phyloP scores from a whole-genome alignment of 371 early-diverging fungal genomes.

The Apophysomyces sp. region DNA sequence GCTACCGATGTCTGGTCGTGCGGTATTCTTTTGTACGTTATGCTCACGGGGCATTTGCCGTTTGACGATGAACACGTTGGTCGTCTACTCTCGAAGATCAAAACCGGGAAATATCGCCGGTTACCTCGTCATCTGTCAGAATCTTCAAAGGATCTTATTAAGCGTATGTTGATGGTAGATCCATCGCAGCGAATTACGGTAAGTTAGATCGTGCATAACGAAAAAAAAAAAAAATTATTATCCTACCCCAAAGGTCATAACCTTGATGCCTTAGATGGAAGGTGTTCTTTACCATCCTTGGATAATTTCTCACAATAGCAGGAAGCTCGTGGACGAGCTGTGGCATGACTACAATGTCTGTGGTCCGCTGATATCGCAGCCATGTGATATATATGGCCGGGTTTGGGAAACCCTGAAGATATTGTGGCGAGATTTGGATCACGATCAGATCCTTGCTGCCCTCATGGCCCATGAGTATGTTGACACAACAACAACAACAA shows the following conservation, averaged over 20 bases:
- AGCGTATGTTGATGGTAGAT: conserved; percentile 28
- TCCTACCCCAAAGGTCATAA: no score
- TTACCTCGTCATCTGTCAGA: conserved; percentile 63
- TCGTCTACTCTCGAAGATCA: conserved; percentile 64
- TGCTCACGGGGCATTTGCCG: conserved; percentile 74
- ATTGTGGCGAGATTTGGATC: conserved; percentile 33
- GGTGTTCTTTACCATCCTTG: conserved; percentile 38
- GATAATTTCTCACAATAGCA: conserved; percentile 13
- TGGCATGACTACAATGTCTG: conserved; percentile 11
- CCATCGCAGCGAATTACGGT: conserved; percentile 41
- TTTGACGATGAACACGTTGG: conserved; percentile 78
- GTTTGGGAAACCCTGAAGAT: conserved; percentile 42
- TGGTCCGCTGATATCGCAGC: conserved; percentile 12
- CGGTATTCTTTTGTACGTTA: conserved; percentile 73
- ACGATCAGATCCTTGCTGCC: conserved; percentile 27
- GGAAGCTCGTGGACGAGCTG: background rate
- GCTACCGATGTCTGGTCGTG: conserved; percentile 76
- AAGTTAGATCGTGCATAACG: no score
- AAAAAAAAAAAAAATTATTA: conserved; percentile 1
- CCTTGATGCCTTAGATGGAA: no score
- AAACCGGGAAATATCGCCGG: conserved; percentile 28
- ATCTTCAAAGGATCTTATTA: conserved; percentile 55
- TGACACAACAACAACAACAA: background rate
- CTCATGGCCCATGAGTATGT: conserved; percentile 20
- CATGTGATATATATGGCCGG: conserved; percentile 30